A percentile compares a stretch with the other conserved stretches of the same genome.
These are phyloP conservation scores for Odontarrhena argentea DNA, from an alignment of 345 rosid species.

Conservation along the genomic window DNA sequence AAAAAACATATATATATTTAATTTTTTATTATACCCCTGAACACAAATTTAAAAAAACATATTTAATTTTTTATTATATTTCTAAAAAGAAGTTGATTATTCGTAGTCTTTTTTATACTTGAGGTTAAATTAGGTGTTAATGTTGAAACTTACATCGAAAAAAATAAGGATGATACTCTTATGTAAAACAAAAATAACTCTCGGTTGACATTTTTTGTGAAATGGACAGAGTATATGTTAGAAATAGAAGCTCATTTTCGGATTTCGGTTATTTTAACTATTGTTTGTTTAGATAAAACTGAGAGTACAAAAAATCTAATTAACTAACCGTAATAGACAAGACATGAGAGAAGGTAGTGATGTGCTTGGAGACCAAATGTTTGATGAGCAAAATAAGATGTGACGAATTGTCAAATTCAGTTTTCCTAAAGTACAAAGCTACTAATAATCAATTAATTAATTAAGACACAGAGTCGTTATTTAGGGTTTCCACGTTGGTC, in stretches of 20 bases:
- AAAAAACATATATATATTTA: too few species aligned
- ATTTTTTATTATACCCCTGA: too few species aligned
- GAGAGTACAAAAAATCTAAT: slow-evolving; percentile 6
- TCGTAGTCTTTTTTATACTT: too few species aligned
- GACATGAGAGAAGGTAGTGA: slow-evolving; percentile 25
- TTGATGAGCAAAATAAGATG: slow-evolving; percentile 34
- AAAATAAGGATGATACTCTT: too few species aligned
- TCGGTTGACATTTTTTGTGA: too few species aligned
- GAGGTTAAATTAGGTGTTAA: too few species aligned
- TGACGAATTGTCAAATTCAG: slow-evolving; percentile 12
- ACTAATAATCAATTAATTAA: slow-evolving; percentile 16
- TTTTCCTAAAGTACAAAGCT: slow-evolving; percentile 12
- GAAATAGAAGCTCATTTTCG: background rate
- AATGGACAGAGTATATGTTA: background rate
- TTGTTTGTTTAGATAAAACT: background rate
- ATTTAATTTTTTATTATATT: too few species aligned
- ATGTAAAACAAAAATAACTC: too few species aligned
- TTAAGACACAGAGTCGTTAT: slow-evolving; percentile 26
- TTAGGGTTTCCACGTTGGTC: slow-evolving; percentile 35
- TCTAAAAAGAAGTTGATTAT: too few species aligned
- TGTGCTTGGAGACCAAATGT: slow-evolving; percentile 35
- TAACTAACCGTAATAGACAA: slow-evolving; percentile 2
- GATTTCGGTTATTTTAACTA: too few species aligned
- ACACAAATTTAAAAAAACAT: too few species aligned
- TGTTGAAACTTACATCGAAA: too few species aligned